A percentile compares a stretch with the other conserved stretches of the same genome.
These are phyloP conservation scores for Endocarpon pusillum DNA, from an alignment of 495 filamentous ascomycete species.

Conservation along the genomic window DNA sequence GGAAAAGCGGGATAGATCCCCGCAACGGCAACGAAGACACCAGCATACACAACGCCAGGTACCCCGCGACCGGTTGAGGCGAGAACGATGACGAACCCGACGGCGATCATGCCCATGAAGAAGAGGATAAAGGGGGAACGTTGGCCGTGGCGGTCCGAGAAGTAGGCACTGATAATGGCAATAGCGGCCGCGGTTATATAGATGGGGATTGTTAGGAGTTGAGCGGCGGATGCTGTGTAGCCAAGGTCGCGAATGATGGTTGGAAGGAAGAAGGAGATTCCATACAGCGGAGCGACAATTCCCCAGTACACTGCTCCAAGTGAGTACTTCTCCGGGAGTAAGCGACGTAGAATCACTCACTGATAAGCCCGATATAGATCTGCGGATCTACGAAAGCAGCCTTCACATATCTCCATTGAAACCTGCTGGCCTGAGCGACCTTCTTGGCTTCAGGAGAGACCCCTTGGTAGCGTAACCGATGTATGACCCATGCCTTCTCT, in stretches of 20 bases:
- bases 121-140: constrained; percentile 31
- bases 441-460: constrained; percentile 54
- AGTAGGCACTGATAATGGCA: constrained; percentile 39
- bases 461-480: too few relatives aligned
- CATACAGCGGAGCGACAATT: constrained; percentile 52
- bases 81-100: constrained; percentile 41
- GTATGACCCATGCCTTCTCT: constrained; percentile 27
- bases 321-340: constrained; percentile 38
- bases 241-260: constrained; percentile 29
- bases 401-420: constrained; percentile 42
- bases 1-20: constrained; percentile 33
- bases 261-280: constrained; percentile 56
- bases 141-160: constrained; percentile 39
- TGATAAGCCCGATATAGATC: constrained; percentile 47
- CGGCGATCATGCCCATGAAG: constrained; percentile 12
- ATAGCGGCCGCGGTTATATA: constrained; percentile 49
- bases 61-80: constrained; percentile 22
- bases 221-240: constrained; percentile 38
- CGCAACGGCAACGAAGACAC: constrained; percentile 53
- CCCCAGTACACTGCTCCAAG: constrained; percentile 34
- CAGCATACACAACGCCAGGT: constrained; percentile 55
- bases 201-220: constrained; percentile 49
- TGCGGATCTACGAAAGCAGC: constrained; percentile 58
- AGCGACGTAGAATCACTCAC: constrained; percentile 42
- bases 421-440: constrained; percentile 45